Conservation (phyloP, 1,284 basidiomycete genomes). For the Pseudozyma tsukubaensis region DNA sequence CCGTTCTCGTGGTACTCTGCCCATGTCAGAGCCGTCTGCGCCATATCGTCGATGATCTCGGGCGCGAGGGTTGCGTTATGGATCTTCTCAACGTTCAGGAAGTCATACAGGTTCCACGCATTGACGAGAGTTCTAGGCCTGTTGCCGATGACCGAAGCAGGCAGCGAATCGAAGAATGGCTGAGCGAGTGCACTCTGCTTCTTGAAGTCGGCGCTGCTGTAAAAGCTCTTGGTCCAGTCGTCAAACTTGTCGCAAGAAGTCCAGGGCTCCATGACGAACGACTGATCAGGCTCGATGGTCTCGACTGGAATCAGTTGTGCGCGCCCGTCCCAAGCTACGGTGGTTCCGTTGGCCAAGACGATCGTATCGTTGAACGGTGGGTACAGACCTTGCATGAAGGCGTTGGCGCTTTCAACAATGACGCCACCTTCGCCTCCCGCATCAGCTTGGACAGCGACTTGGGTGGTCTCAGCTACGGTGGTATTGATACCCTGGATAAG, state of each 20-base stretch:
- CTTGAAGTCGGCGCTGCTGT: conserved; percentile 73
- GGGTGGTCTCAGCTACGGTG: conserved; percentile 36
- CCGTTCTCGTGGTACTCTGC: conserved; percentile 82
- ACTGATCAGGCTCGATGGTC: conserved; percentile 83
- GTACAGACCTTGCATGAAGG: conserved; percentile 68
- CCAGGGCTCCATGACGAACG: conserved; percentile 85
- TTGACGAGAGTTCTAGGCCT: conserved; percentile 78
- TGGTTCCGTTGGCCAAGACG: conserved; percentile 77
- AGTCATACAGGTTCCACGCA: conserved; percentile 76
- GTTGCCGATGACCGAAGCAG: conserved; percentile 77
- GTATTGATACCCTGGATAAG: conserved; percentile 75
- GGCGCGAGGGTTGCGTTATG: conserved; percentile 70
- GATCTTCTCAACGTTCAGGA: conserved; percentile 76
- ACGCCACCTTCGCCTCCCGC: conserved; percentile 84
- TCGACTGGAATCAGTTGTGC: conserved; percentile 79
- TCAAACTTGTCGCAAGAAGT: conserved; percentile 71
- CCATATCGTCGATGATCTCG: conserved; percentile 32
- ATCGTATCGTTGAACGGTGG: conserved; percentile 59
- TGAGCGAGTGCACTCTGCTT: conserved; percentile 72
- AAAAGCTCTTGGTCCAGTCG: conserved; percentile 55
- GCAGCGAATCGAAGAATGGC: conserved; percentile 76
- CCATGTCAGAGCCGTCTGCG: conserved; percentile 68
- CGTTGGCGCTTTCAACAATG: conserved; percentile 78
- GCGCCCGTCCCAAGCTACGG: conserved; percentile 78
- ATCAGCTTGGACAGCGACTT: conserved; percentile 55